Percentiles rank a stretch among this genome's conserved stretches.
Conservation (phyloP, 345 rosid species). For the rapeseed (Brassica napus) region Da-Ae NC_063452.1:30049501-30050000, state of each 20-base stretch:
- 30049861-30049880: not conserved
- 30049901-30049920: not conserved
- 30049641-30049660: not conserved
- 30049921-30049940: not conserved
- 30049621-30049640: not conserved
- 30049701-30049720: not conserved
- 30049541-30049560: not conserved
- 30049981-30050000: not conserved
- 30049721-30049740: not conserved
- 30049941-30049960: not conserved
- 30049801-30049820: not conserved
- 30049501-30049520: too few species aligned
- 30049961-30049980: not conserved
- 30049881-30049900: not conserved
- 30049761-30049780: not conserved
- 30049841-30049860: not conserved
- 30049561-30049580: not conserved
- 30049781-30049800: not conserved
- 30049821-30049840: not conserved
- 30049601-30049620: not conserved
- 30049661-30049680: not conserved
- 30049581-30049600: not conserved
- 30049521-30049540: not conserved
- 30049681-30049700: not conserved
- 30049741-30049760: not conserved